Conservation (phyloP, 371 early-diverging fungal species). For the Mortierella sp. region DNA sequence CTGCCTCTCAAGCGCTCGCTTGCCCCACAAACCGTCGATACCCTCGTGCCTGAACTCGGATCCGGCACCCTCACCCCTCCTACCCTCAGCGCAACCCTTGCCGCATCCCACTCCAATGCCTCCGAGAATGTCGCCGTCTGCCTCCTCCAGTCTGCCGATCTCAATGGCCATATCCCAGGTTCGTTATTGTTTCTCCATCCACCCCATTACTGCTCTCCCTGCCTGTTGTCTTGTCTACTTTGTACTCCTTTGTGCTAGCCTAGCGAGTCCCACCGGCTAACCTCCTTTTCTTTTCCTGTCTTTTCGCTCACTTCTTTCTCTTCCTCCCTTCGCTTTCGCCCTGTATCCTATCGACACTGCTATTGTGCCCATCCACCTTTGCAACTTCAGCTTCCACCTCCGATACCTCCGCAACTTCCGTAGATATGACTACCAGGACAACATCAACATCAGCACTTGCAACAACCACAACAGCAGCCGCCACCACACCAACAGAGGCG, state of each 20-base stretch:
- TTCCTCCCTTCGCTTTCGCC: no score
- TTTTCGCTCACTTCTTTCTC: not conserved
- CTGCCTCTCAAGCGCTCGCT: constrained; percentile 5
- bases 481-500: constrained; percentile 25
- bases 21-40: constrained; percentile 7
- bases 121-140: constrained; percentile 19
- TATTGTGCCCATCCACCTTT: not conserved
- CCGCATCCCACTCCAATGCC: constrained; percentile 29
- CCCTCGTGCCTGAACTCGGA: constrained; percentile 16
- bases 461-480: constrained; percentile 8
- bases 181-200: not conserved
- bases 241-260: not conserved
- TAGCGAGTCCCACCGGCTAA: not conserved
- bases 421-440: constrained; percentile 1
- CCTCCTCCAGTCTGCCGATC: constrained; percentile 24
- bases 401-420: constrained; percentile 14
- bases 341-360: not conserved
- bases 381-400: constrained; percentile 1
- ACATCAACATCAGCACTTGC: constrained; percentile 14
- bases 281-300: not conserved
- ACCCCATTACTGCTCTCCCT: not conserved
- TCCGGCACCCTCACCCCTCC: not conserved
- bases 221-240: not conserved
- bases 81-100: not conserved
- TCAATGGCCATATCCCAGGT: constrained; percentile 71